Base-by-base conservation (phyloP, 257 asterid species). In the Plantago major region DNA sequence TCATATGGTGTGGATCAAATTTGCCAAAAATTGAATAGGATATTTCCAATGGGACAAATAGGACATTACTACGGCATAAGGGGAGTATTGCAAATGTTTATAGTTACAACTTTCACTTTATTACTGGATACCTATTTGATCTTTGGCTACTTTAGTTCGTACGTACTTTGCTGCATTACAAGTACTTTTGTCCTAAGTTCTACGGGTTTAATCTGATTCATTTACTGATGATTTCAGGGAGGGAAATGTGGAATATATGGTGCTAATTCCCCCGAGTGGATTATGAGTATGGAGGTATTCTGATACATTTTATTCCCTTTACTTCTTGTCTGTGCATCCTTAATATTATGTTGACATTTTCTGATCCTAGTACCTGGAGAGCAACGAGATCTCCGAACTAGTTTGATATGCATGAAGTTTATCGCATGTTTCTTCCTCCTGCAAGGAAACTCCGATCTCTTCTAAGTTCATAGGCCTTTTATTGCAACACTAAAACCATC, bases 171-270 rank as follows among this genome's bases (percentile, higher is more conserved):
- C 46, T 33, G 40, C 40, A 18, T 65, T n/a, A 28, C 30, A 10
- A 42, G 64, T 33, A 60, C 43, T 19, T 22, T 65, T n/a, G 42
- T 60, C 55, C 55, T 33, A 58, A 44, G 37, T 71, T 11, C 48
- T 38, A 38, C 11, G 40, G 15, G 69, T 67, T 53, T 63, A 53
- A 42, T 67, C 63, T 17, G 19, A 14, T 55, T 40, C 45, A 54
- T 15, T 46, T 22, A 54, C 52, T 55, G 48, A 56, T 71, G 54
- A 46, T 81, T 28, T 42, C 72, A 93, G 99, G 96, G 92, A 70
- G 95, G 80, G 46, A 84, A 91, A 17, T 93, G 99, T 71, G 99
- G 99, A 71, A 89, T 93, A 52, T 93, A 83, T 78, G 99, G 99
- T 42, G 91, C 90, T 71, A 93, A 93, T 73, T 83, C 79, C 54